Percentiles rank a stretch among this genome's conserved stretches.
Conservation (phyloP, 2,329 filamentous ascomycete species). For the Aspergillus jensenii region DNA sequence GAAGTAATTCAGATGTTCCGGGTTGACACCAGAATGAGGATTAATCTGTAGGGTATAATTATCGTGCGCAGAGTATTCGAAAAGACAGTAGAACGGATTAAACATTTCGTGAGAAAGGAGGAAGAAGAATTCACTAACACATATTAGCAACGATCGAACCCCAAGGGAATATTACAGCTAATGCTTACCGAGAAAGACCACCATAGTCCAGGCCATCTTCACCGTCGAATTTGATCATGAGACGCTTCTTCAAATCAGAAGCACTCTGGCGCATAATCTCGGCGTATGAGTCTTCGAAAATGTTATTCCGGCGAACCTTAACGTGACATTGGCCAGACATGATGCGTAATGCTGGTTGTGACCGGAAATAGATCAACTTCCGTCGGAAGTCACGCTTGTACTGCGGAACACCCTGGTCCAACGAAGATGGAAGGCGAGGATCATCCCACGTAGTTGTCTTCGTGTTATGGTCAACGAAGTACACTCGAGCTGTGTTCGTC, state of each 20-base stretch:
- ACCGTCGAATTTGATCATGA: slow-evolving; percentile 99
- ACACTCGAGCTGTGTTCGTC: slow-evolving; percentile 95
- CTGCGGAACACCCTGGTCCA: slow-evolving; percentile 97
- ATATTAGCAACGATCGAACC: neutral
- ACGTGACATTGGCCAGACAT: slow-evolving; percentile 96
- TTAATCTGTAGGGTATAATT: slow-evolving; percentile 99
- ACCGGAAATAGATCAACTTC: slow-evolving; percentile 99
- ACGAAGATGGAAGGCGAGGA: slow-evolving; percentile 86
- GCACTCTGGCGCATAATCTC: slow-evolving; percentile 97
- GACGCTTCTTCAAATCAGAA: slow-evolving; percentile 91
- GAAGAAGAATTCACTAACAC: slow-evolving; percentile 92
- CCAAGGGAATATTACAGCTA: neutral
- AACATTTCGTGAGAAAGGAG: slow-evolving; percentile 99
- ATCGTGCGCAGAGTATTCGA: slow-evolving; percentile 99
- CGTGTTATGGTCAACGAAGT: slow-evolving; percentile 99
- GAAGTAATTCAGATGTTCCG: slow-evolving; percentile 99
- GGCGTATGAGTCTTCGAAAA: slow-evolving; percentile 98
- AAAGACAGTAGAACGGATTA: slow-evolving; percentile 98
- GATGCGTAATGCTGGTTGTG: slow-evolving; percentile 92
- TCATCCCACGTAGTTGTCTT: slow-evolving; percentile 99
- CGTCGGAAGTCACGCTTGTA: slow-evolving; percentile 99
- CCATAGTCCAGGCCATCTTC: slow-evolving; percentile 98
- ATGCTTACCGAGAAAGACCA: slow-evolving; percentile 73
- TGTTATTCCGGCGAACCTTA: slow-evolving; percentile 93
- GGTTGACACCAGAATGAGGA: slow-evolving; percentile 98